phyloP scores from a whole-genome alignment of 768 basidiomycete genomes.

The Boletus sp. region DNA sequence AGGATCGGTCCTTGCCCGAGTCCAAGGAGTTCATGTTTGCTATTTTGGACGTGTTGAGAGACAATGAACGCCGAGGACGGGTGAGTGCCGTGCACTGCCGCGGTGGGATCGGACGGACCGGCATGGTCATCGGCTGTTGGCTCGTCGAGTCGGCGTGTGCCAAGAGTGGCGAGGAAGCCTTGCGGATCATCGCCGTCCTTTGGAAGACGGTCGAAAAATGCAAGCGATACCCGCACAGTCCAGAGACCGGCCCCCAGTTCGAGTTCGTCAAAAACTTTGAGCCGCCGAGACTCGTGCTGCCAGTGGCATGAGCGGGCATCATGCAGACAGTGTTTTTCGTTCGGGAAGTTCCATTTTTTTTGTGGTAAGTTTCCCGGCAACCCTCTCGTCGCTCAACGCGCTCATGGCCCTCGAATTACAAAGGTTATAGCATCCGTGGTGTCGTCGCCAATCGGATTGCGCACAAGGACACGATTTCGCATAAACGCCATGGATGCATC shows the following conservation, averaged over 20 bases:
- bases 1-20: slow-evolving; percentile 65
- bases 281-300: slow-evolving; percentile 23
- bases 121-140: slow-evolving; percentile 71
- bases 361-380: slow-evolving; percentile 3
- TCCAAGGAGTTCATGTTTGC: slow-evolving; percentile 55
- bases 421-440: slow-evolving; percentile 3
- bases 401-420: background rate
- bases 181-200: slow-evolving; percentile 60
- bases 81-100: slow-evolving; percentile 76
- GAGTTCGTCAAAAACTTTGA: slow-evolving; percentile 68
- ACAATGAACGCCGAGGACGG: slow-evolving; percentile 58
- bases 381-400: background rate
- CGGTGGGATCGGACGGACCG: slow-evolving; percentile 72
- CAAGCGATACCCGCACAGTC: slow-evolving; percentile 70
- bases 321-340: background rate
- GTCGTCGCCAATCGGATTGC: background rate
- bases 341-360: background rate
- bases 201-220: slow-evolving; percentile 81
- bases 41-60: slow-evolving; percentile 57
- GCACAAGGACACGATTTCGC: background rate
- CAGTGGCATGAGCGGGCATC: slow-evolving; percentile 11
- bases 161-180: slow-evolving; percentile 60
- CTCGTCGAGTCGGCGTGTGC: slow-evolving; percentile 66
- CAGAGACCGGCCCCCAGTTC: slow-evolving; percentile 77
- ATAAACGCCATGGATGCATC: slow-evolving; percentile 18